Conservation (phyloP, 768 basidiomycete species). For the Hypsizygus marmoreus region DNA sequence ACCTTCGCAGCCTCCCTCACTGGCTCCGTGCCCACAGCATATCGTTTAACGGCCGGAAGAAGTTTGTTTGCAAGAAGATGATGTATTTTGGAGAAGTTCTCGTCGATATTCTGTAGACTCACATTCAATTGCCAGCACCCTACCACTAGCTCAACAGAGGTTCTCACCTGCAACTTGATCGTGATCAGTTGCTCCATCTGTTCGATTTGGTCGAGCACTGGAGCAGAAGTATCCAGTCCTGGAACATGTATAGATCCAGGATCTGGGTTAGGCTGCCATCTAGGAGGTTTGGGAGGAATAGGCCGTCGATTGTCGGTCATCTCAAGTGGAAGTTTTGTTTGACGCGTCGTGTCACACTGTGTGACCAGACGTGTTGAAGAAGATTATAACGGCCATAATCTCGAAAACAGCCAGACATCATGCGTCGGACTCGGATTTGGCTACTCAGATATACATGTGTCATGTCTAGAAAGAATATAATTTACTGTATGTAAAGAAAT, state of each 20-base stretch:
- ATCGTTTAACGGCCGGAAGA: slow-evolving; percentile 87
- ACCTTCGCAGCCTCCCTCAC: slow-evolving; percentile 92
- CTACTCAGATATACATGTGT: too few relatives aligned
- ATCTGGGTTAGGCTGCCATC: slow-evolving; percentile 70
- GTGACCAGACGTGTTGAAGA: slow-evolving; percentile 8
- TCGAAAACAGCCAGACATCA: too few relatives aligned
- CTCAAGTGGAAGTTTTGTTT: slow-evolving; percentile 23
- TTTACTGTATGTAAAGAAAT: too few relatives aligned
- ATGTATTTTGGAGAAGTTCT: slow-evolving; percentile 90
- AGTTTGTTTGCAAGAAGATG: slow-evolving; percentile 78
- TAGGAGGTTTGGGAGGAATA: slow-evolving; percentile 60
- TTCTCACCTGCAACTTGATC: slow-evolving; percentile 77
- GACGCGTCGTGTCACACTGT: slow-evolving; percentile 12
- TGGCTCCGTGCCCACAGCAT: slow-evolving; percentile 83
- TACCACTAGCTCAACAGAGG: slow-evolving; percentile 1
- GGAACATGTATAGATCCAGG: slow-evolving; percentile 67
- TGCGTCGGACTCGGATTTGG: too few relatives aligned
- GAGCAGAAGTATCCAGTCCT: slow-evolving; percentile 69
- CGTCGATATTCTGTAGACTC: slow-evolving; percentile 78
- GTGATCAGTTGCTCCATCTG: slow-evolving; percentile 97
- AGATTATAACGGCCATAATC: too few relatives aligned
- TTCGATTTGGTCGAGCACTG: slow-evolving; percentile 82
- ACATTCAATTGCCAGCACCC: too few relatives aligned
- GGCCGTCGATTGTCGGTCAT: slow-evolving; percentile 35
- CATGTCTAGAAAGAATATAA: too few relatives aligned